Percentiles rank a stretch among this genome's conserved stretches.
Evolutionary conservation across 306 rosid genomes (phyloP).

Genomic region (Rosa lucieae): DNA sequence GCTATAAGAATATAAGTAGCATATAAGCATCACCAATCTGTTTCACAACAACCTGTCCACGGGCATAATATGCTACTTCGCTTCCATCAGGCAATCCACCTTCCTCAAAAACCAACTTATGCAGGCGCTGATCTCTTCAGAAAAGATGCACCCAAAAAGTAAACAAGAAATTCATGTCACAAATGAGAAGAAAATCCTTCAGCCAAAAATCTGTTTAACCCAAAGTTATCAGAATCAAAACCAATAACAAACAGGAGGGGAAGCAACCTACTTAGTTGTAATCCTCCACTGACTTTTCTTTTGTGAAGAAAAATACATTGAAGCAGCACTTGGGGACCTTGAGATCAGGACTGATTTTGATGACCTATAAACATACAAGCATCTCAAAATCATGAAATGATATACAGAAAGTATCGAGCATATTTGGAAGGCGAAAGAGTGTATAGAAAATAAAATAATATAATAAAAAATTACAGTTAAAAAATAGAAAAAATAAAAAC

Average conservation of each 20-base stretch:
- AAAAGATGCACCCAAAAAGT: conserved; percentile 22
- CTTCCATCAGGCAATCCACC: conserved; percentile 96
- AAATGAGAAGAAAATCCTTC: conserved; percentile 13
- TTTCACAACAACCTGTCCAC: conserved; percentile 76
- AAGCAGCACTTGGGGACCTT: conserved; percentile 51
- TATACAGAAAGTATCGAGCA: not conserved
- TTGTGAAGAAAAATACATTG: conserved; percentile 46
- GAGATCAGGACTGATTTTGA: conserved; percentile 51
- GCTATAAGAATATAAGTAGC: not conserved
- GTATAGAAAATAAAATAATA: not conserved
- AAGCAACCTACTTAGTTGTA: conserved; percentile 60
- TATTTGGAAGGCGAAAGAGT: not conserved
- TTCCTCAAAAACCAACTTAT: conserved; percentile 92
- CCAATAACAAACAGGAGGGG: not conserved
- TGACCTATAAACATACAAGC: conserved; percentile 50
- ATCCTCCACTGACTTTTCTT: conserved; percentile 77
- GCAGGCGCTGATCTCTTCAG: conserved; percentile 74
- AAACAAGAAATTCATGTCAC: conserved; percentile 19
- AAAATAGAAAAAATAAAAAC: not conserved
- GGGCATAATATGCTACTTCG: conserved; percentile 92
- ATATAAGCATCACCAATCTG: conserved; percentile 32
- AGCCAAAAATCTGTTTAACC: conserved; percentile 14
- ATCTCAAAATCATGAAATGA: conserved; percentile 8
- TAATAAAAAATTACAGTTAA: not conserved
- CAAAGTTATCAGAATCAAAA: conserved; percentile 6